A percentile compares a stretch with the other conserved stretches of the same genome.
Conservation (phyloP, 1,139 yeast genomes). For the Yamadazyma trypodendri region DNA sequence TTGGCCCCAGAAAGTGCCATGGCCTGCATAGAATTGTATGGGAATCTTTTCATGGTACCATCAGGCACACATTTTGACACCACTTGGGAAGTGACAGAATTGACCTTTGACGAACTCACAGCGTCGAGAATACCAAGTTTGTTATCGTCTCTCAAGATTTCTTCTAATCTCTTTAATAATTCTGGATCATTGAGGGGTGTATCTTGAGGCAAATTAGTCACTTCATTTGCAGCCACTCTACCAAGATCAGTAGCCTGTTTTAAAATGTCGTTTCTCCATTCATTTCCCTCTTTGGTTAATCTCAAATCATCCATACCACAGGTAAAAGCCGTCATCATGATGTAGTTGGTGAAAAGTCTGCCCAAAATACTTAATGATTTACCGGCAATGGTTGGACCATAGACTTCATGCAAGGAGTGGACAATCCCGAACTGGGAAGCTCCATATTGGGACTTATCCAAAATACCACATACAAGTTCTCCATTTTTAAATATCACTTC, state of each 20-base stretch:
- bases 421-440: slow-evolving; percentile 97
- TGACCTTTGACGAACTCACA: slow-evolving; percentile 90
- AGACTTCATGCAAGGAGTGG: slow-evolving; percentile 93
- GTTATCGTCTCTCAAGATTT: slow-evolving; percentile 88
- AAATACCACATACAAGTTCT: slow-evolving; percentile 83
- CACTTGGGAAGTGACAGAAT: slow-evolving; percentile 87
- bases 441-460: slow-evolving; percentile 98
- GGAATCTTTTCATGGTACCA: slow-evolving; percentile 94
- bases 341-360: slow-evolving; percentile 90
- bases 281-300: slow-evolving; percentile 86
- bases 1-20: slow-evolving; percentile 99
- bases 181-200: slow-evolving; percentile 68
- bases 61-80: slow-evolving; percentile 93
- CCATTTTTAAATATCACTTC: slow-evolving; percentile 85
- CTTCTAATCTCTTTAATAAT: slow-evolving; percentile 84
- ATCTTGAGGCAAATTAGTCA: slow-evolving; percentile 71
- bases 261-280: slow-evolving; percentile 83
- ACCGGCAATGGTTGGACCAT: slow-evolving; percentile 90
- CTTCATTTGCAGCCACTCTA: slow-evolving; percentile 90
- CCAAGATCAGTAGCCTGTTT: slow-evolving; percentile 79
- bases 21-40: slow-evolving; percentile 95
- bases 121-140: slow-evolving; percentile 95
- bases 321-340: slow-evolving; percentile 89
- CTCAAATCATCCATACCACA: slow-evolving; percentile 99
- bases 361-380: slow-evolving; percentile 87